Evolutionary conservation across 1,284 basidiomycete genomes (phyloP), one percentile per base, ranked within the genome.

Genomic region (Melampsora larici-populina): DNA sequence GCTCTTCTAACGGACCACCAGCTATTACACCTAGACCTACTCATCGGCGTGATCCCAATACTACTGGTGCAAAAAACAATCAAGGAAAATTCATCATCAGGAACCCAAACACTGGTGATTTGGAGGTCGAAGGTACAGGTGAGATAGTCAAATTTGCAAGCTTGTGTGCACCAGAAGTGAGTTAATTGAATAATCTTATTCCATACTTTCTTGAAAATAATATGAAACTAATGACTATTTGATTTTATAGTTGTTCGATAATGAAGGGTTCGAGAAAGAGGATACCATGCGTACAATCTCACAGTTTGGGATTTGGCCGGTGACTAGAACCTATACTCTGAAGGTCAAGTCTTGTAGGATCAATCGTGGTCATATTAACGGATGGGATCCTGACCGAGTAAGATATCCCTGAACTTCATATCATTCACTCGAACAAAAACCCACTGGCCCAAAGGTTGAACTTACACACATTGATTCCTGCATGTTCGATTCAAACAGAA

Each of bases 271-370:
- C 43, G 75, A 77, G 48, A 77, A 77, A 67, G 75, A 77, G 26
- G 75, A 77, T 29, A 77, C 75, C 7, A 70, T 77, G 75, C 66
- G 75, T 31, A 77, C 75, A 21, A 77, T 77, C 21, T 49, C 75
- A 40, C 40, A 63, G 46, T 77, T 70, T 43, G 75, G 75, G 43
- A 77, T 63, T 60, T 77, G 75, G 75, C 75, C 75, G 5, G 67
- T 77, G 17, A 77, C 75, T 65, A 36, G 67, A 5, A 77, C 75
- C n/a, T 77, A 77, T 70, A 77, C 75, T 46, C 67, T 77, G 43
- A 77, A 77, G 24, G 49, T 77, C 17, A 70, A 77, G 55, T 77
- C 75, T 11, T 69, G 24, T 46, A 67, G 75, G 21, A 77, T 77
- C 55, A 24, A 24, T 29, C 58, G 31, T 63, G 75, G 75, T 48